Evolutionary conservation across 73 alveolate species (phyloP), one percentile per base, ranked within the genome.

Genomic region (Tetrahymena elliotti): DNA sequence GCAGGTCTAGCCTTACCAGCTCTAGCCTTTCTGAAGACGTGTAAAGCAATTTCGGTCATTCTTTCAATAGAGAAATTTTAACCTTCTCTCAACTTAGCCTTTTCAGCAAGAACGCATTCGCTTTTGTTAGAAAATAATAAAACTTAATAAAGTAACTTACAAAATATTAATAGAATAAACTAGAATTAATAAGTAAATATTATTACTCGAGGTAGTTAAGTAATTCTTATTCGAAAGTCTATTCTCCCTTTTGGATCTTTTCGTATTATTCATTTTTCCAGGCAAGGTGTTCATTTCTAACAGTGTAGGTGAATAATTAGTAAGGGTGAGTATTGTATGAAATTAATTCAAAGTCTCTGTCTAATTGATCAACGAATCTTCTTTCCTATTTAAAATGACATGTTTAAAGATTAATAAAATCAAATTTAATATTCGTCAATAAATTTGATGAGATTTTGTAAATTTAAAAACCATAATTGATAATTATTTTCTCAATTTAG

Each of bases 311-410:
- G 84, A 94, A 94, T 84, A 94, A 88, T 94, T 94, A 84, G 93
- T 84, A 94, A 31, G 96, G 96, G 35, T 94, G 96, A 16, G 53
- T 52, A 47, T 94, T 94, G 53, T 94, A 94, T 39, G 96, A 94
- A 35, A 94, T 94, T 39, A 94, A 38, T 92, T 94, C 96, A 68
- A 94, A 94, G 35, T 94, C 96, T 94, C 96, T 94, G 38, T 94
- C 96, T 40, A 94, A 84, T 52, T 94, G 84, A 88, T 94, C 96
- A 84, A 94, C 95, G 95, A 94, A 84, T 84, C 96, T 84, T 94
- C 96, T 94, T 88, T 94, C 88, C 88, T 68, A 16, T 68, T 22
- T 27, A 27, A 68, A 68, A 27, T 24, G 15, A 40, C 15, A 10
- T 27, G 24, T 15, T 7, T 9, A 52, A 52, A 52, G 24, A 5